Percentiles rank a stretch among this genome's conserved stretches.
Evolutionary conservation across 768 basidiomycete genomes (phyloP).

Genomic region (Amylocystis lapponica): DNA sequence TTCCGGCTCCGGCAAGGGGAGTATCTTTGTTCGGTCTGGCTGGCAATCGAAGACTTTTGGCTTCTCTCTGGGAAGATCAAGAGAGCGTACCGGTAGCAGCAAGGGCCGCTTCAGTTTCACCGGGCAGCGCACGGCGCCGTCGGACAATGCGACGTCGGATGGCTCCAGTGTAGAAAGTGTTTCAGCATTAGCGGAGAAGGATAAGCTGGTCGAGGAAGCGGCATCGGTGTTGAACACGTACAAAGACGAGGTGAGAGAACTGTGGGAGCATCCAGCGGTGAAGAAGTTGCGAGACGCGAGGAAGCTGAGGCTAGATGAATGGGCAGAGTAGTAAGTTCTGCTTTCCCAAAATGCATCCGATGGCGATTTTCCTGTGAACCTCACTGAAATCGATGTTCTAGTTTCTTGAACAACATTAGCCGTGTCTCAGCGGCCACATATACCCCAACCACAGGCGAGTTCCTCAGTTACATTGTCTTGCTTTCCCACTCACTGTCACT

Average conservation of each 20-base stretch:
- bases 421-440: constrained; percentile 68
- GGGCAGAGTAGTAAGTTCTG: constrained; percentile 74
- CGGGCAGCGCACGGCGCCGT: constrained; percentile 22
- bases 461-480: background rate
- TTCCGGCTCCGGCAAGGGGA: constrained; percentile 65
- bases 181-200: constrained; percentile 36
- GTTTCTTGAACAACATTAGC: constrained; percentile 69
- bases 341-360: constrained; percentile 1
- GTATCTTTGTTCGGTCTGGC: constrained; percentile 71
- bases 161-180: constrained; percentile 32
- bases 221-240: constrained; percentile 52
- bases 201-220: constrained; percentile 55
- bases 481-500: background rate
- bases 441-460: constrained; percentile 66
- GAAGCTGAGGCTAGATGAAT: constrained; percentile 75
- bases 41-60: constrained; percentile 70
- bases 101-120: constrained; percentile 29
- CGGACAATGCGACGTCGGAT: constrained; percentile 26
- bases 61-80: constrained; percentile 26
- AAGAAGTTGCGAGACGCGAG: constrained; percentile 61
- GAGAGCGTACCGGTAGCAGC: constrained; percentile 18
- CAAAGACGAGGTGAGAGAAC: constrained; percentile 59
- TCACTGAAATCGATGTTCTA: constrained; percentile 25
- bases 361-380: background rate
- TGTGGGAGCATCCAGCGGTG: constrained; percentile 73